Base-by-base conservation (phyloP, 306 rosid species). In the Vachellia pachyceras region DNA sequence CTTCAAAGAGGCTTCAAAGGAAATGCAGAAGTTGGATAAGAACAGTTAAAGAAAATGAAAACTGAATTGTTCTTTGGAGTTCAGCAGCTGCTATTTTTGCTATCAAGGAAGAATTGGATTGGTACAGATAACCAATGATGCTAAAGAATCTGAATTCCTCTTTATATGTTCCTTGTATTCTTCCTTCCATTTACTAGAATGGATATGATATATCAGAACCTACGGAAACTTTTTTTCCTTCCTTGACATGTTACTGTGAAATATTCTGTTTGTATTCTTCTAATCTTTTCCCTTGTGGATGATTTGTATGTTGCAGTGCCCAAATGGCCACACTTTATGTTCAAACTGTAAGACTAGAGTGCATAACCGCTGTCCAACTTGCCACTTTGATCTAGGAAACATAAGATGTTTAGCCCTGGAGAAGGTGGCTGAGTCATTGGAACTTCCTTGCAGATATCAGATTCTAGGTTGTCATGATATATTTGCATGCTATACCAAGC, bases 371-470 rank as follows among this genome's bases (percentile, higher is more conserved):
- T 95, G 99, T 82, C 99, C 99, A 49, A 90, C 96, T 39, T 93
- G 99, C 75, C 92, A 89, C 69, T 82, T 79, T 20, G 98, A 95
- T 54, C 98, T 95, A 10, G 94, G 92, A 18, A 89, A 92, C 60
- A 93, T 95, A 71, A 87, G 97, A 83, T 95, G 99, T 80, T 88
- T 95, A 94, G 99, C 99, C 60, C 75, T 95, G 90, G 99, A 95
- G 87, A 93, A 92, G 81, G 93, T 95, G 73, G 99, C 97, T 1
- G 94, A 90, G 82, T 93, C 98, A 1, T 85, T 91, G 77, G 97
- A 95, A 80, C 95, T 95, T 50, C 94, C 96, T 33, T 95, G 97
- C 93, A 87, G 82, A 81, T 95, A 91, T 84, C 97, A 88, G 87
- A 87, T 79, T 81, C 83, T 89, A 69, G 98, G 99, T 40, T 93